Base-by-base conservation (phyloP, 352 stramenopile genomes). In the Globisporangium sylvaticum region DNA sequence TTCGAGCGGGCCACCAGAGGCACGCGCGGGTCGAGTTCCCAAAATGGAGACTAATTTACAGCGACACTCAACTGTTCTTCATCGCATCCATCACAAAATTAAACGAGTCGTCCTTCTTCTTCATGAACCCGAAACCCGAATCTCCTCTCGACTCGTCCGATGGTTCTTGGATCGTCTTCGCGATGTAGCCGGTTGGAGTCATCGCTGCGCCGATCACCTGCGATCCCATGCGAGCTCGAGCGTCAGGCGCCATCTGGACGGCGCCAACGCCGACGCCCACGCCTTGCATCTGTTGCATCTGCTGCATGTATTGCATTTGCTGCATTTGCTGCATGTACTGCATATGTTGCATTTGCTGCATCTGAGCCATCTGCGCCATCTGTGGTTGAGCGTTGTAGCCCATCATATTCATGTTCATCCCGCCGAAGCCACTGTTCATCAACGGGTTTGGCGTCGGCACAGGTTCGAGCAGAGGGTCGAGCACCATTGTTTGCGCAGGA, bases 11-110 rank as follows among this genome's bases (percentile, higher is more conserved):
- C 55, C 31, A 48, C 42, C 55, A 5, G 6, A 25, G 22, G 22
- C 57, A 22, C 57, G 25, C 58, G 12, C 24, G 37, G 32, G 24
- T 32, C 37, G 44, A 32, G 58, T 22, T 64, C 58, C 65, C 69
- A 67, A 61, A 66, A 59, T 68, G 39, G 64, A 57, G 72, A 65
- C 67, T 87, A 90, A 77, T 89, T 81, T 92, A 86, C 73, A 81
- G 68, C 60, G 63, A 44, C 62, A 61, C 69, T 76, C 74, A 92
- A 72, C 82, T 83, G 80, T 92, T 92, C 81, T 95, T 95, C 87
- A 95, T 95, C 42, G 85, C 84, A 64, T 95, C 87, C 79, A 90
- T 87, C 59, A 95, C 79, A 67, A 95, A 95, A 80, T 92, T 95
- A 72, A 95, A 95, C 67, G 87, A 95, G 76, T 95, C 87, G 57